Evolutionary conservation across 2,329 filamentous ascomycete genomes (phyloP).

Genomic region (Purpureocillium lavendulum): DNA sequence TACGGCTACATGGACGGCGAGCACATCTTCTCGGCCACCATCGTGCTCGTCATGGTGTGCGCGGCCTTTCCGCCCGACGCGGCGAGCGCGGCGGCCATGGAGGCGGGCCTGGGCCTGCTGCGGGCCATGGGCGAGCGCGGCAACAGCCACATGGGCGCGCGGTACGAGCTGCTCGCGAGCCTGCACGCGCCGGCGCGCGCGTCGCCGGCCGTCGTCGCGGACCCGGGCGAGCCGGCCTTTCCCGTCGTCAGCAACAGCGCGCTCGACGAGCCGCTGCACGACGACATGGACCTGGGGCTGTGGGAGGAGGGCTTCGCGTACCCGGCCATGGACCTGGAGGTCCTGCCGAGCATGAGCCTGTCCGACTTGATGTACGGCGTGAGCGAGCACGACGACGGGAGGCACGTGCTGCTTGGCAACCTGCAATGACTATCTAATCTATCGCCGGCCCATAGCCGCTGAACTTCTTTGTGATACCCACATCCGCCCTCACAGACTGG

Average conservation of each 20-base stretch:
- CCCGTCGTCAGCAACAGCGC: conserved; percentile 18
- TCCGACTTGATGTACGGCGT: conserved; percentile 6
- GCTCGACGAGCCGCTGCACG: conserved; percentile 19
- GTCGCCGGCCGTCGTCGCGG: neutral
- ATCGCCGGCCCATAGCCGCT: no score
- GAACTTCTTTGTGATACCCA: no score
- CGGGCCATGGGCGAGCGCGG: conserved; percentile 42
- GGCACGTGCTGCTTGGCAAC: no score
- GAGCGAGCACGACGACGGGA: neutral
- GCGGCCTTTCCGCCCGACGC: conserved; percentile 39
- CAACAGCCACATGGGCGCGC: conserved; percentile 35
- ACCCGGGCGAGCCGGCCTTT: conserved; percentile 11
- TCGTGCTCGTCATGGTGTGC: conserved; percentile 47
- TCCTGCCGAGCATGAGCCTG: conserved; percentile 17
- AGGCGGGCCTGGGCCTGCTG: conserved; percentile 35
- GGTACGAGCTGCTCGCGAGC: conserved; percentile 18
- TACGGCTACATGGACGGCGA: conserved; percentile 51
- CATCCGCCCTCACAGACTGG: no score
- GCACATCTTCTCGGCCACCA: conserved; percentile 44
- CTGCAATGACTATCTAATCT: no score
- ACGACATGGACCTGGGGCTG: conserved; percentile 23
- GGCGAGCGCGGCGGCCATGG: conserved; percentile 34
- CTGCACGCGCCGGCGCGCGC: conserved; percentile 13
- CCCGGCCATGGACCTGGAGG: conserved; percentile 22
- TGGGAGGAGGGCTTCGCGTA: conserved; percentile 31